Base-by-base conservation (phyloP, 208 protist genomes). In the Phytomonas francai region DNA sequence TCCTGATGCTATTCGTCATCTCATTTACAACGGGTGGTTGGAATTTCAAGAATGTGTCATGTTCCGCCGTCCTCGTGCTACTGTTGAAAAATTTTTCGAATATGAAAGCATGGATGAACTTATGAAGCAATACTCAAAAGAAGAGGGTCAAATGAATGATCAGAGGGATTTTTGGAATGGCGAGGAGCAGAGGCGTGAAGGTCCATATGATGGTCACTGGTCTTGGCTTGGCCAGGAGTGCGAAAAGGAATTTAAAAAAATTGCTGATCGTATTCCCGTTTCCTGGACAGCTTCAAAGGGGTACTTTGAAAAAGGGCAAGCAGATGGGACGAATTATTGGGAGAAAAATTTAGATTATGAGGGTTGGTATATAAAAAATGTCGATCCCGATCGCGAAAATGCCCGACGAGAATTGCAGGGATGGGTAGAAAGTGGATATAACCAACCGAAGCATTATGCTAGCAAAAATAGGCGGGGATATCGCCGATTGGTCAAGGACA, bases 281-380 rank as follows among this genome's bases (percentile, higher is more conserved):
- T 91, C 85, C 19, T 95, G 89, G 87, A 84, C 87, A 1, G 81
- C 89, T 0, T 88, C 87, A 5, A 91, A 89, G 51, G 89, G 89
- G 22, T 95, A 89, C 69, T 95, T 95, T 71, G 87, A 93, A 62
- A 88, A 92, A 67, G 79, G 78, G 25, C 64, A 90, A 39, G 79
- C 89, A 3, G 89, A 95, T 73, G 89, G 89, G 12, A 95, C 89
- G 7, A 95, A 95, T 65, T 93, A 80, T 68, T 95, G 84, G 87
- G 87, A 95, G 74, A 95, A 95, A 79, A 95, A 95, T 70, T 69
- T 95, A 6, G 89, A 95, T 71, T 95, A 95, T 72, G 89, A 95
- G 54, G 89, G 89, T 29, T 95, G 89, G 89, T 95, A 93, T 70
- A 88, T 95, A 60, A 95, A 93, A 72, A 92, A 92, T 74, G 89